phyloP scores from a whole-genome alignment of 495 filamentous ascomycete genomes.

The Jackrogersella multiformis region DNA sequence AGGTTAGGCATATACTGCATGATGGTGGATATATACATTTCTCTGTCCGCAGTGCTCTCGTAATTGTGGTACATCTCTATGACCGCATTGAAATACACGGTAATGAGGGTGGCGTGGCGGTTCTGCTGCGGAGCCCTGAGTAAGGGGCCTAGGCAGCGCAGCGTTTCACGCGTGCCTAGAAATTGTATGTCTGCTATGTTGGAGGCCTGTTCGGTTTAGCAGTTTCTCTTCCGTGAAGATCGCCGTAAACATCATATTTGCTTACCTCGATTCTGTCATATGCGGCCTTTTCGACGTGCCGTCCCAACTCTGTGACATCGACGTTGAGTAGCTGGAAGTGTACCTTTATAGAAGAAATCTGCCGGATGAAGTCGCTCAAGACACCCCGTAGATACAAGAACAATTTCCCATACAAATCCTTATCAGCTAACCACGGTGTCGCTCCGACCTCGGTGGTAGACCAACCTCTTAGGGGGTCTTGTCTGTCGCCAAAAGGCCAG shows the following conservation, averaged over 20 bases:
- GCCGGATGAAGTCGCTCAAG: conserved; percentile 5
- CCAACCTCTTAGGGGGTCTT: conserved; percentile 40
- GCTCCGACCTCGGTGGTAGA: conserved; percentile 32
- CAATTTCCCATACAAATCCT: conserved; percentile 49
- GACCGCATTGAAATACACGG: conserved; percentile 44
- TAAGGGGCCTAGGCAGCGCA: conserved; percentile 32
- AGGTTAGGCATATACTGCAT: too few species aligned
- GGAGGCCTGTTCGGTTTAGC: conserved; percentile 6
- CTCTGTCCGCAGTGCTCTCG: too few species aligned
- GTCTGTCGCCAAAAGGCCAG: conserved; percentile 9
- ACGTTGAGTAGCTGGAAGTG: conserved; percentile 1
- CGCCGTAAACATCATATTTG: background rate
- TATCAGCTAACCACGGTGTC: conserved; percentile 6
- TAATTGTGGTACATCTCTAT: too few species aligned
- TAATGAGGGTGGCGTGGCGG: conserved; percentile 45
- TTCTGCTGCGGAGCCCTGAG: conserved; percentile 35
- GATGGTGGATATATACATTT: too few species aligned
- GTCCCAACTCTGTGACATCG: background rate
- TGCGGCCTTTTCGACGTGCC: background rate
- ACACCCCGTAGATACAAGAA: conserved; percentile 38
- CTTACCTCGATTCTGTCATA: conserved; percentile 22
- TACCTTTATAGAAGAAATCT: background rate
- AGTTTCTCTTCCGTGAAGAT: background rate
- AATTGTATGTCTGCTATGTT: conserved; percentile 1
- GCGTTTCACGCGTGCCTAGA: conserved; percentile 9